Evolutionary conservation across 73 alveolate species (phyloP), one percentile per base, ranked within the genome.

Genomic region (Stentor roeselii): DNA sequence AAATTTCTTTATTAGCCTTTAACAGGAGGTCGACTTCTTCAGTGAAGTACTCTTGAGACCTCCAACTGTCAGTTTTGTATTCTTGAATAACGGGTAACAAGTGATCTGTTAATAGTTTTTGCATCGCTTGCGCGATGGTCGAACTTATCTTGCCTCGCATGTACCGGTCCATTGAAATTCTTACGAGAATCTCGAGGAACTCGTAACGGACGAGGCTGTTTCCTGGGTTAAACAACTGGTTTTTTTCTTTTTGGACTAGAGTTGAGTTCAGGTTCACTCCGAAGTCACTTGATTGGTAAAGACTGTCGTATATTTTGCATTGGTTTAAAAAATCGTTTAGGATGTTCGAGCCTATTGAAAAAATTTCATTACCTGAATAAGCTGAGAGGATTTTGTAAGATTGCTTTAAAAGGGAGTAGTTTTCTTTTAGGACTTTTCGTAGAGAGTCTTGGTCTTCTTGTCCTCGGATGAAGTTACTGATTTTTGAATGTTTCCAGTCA

Each of bases 101-200:
- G 39, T 78, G 67, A 14, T 84, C 87, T 3, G 37, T 85, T 59
- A 88, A 88, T 21, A 91, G 3, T 78, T 83, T 88, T 3, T 42
- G 37, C 3, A 78, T 87, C 15, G 91, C 90, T 31, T 84, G 94
- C 40, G 75, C 59, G 2, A 60, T 35, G 27, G 76, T 67, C 0
- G 50, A 60, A 39, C 88, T 60, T 3, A 90, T 82, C 59, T 88
- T 89, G 32, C 84, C 74, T 82, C 84, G 86, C 3, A 84, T 31
- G 60, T 36, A 86, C 42, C 85, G 83, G 59, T 89, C 90, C 36
- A 82, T 60, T 34, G 90, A 92, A 42, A 86, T 38, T 75, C 98
- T 87, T 1, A 86, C 98, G 30, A 93, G 84, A 31, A 87, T 82
- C 84, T 93, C 98, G 93, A 93, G 84, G 38, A 90, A 92, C 83